Evolutionary conservation across 2,329 filamentous ascomycete genomes (phyloP), one percentile per base, ranked within the genome.

Genomic region (Penicillium digitatum): DNA sequence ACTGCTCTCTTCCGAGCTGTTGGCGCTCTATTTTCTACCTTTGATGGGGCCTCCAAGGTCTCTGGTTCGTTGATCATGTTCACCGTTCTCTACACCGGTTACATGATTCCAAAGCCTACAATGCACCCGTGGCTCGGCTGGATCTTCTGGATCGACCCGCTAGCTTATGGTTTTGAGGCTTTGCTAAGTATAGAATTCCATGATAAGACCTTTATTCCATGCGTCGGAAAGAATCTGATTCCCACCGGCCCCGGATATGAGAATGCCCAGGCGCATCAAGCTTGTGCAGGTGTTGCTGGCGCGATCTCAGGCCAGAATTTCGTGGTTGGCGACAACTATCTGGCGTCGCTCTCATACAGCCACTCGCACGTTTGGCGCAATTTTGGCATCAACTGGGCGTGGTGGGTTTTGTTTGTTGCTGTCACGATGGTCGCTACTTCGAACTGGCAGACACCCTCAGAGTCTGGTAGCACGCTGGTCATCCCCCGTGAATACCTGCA

Each of bases 321-420:
- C 14, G 72, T 87, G 1, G 78, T 72, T 9, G 85, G 85, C 0
- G 82, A 85, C n/a, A 69, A 80, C 5, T 87, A 87, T 52, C 71
- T 87, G 0, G 63, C 62, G 0, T 81, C 78, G 1, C 72, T 88
- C 0, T 81, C 80, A 0, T 86, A 83, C 67, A 74, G 72, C 22
- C 72, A 80, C 48, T 62, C 63, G 0, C 78, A 84, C 38, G 56
- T 85, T 1, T 85, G 83, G 83, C 72, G 82, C 9, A 85, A 86
- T 64, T 80, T 85, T 54, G 83, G 82, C 10, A 84, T 85, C 48
- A 63, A 86, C 39, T 85, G 82, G 78, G 83, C 79, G 0, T 87
- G 79, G 78, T 87, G 84, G 82, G 77, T 69, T 8, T 67, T 87
- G 0, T 87, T 81, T 55, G 81, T 83, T 16, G 77, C 54, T 3